A percentile compares a stretch with the other conserved stretches of the same genome.
These are phyloP conservation scores for Amauroascus niger DNA, from an alignment of 2,329 filamentous ascomycete species.

Conservation along the genomic window DNA sequence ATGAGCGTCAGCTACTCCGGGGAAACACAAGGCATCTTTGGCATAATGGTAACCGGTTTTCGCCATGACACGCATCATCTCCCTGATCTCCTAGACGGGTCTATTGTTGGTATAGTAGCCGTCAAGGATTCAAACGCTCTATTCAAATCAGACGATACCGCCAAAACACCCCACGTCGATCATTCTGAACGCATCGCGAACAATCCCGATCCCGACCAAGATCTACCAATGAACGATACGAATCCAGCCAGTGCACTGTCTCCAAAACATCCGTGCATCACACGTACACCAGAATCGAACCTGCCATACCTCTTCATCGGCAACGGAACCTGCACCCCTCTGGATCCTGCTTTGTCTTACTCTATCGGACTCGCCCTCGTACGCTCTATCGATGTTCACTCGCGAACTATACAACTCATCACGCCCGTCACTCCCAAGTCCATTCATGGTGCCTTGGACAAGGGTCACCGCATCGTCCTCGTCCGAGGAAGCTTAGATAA, in stretches of 20 bases:
- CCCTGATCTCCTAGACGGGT: slow-evolving; percentile 44
- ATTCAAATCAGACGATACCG: neutral
- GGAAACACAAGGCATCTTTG: slow-evolving; percentile 37
- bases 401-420: slow-evolving; percentile 38
- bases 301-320: slow-evolving; percentile 45
- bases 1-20: slow-evolving; percentile 44
- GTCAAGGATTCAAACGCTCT: slow-evolving; percentile 36
- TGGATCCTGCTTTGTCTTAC: slow-evolving; percentile 41
- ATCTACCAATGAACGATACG: slow-evolving; percentile 6
- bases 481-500: slow-evolving; percentile 40
- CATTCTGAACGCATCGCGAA: neutral
- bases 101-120: slow-evolving; percentile 45
- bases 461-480: slow-evolving; percentile 37
- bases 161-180: neutral
- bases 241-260: slow-evolving; percentile 18
- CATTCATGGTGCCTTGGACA: slow-evolving; percentile 26
- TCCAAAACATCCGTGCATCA: slow-evolving; percentile 22
- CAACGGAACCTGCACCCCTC: slow-evolving; percentile 33
- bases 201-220: slow-evolving; percentile 9
- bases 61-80: slow-evolving; percentile 41
- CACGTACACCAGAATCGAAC: slow-evolving; percentile 34
- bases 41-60: slow-evolving; percentile 45
- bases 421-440: slow-evolving; percentile 38
- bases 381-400: slow-evolving; percentile 32
- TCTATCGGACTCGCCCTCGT: slow-evolving; percentile 44